A percentile compares a stretch with the other conserved stretches of the same genome.
Conservation (phyloP, 2,329 filamentous ascomycete genomes). For the Trichophyton schoenleinii region DNA sequence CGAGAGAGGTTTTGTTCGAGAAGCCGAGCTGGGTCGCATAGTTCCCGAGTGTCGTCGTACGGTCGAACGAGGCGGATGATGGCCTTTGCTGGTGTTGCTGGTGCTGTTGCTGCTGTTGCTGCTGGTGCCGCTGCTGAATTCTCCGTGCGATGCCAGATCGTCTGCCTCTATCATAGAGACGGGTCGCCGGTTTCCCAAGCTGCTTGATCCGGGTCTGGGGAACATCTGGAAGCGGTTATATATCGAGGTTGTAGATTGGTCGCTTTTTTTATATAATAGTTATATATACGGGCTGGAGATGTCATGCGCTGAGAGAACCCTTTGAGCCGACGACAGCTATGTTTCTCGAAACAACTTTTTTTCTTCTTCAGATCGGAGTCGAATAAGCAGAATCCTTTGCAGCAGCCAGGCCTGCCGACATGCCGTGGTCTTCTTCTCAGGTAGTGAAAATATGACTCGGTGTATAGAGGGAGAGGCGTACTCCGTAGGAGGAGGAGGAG, state of each 20-base stretch:
- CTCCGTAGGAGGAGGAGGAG: background rate
- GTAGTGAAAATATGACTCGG: background rate
- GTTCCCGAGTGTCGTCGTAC: constrained; percentile 7
- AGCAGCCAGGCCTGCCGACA: background rate
- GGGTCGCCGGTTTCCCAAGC: constrained; percentile 17
- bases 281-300: too few relatives aligned
- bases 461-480: background rate
- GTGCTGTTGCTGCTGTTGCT: constrained; percentile 16
- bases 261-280: too few relatives aligned
- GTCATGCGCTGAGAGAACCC: too few relatives aligned
- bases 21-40: constrained; percentile 7
- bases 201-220: constrained; percentile 12
- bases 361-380: too few relatives aligned
- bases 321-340: too few relatives aligned
- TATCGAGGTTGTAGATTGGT: background rate
- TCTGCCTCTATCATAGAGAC: constrained; percentile 20
- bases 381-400: background rate
- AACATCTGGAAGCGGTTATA: constrained; percentile 5
- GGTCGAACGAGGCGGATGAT: background rate
- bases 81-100: background rate
- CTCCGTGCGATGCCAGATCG: constrained; percentile 4
- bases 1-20: constrained; percentile 29
- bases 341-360: too few relatives aligned
- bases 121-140: background rate
- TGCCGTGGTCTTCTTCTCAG: background rate